Evolutionary conservation across 2,329 filamentous ascomycete genomes (phyloP).

Genomic region (Hypoxylon sp.): DNA sequence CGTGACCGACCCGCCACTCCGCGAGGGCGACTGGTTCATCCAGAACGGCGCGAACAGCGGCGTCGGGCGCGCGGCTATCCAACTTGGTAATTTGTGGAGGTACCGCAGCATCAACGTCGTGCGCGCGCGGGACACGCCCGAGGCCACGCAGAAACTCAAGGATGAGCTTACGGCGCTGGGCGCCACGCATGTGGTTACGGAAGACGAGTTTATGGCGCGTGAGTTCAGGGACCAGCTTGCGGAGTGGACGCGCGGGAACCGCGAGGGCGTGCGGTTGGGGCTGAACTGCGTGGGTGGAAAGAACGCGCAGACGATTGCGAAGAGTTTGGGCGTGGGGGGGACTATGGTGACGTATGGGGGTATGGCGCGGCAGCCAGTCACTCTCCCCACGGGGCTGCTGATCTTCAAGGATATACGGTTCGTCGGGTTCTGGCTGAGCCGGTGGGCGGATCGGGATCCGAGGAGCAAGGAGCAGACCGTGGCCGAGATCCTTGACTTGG

Average conservation of each 20-base stretch:
- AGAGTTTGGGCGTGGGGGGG: conserved; percentile 75
- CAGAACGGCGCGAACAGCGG: conserved; percentile 98
- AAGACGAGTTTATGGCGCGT: conserved; percentile 66
- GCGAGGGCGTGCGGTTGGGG: conserved; percentile 80
- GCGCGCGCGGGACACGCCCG: conserved; percentile 74
- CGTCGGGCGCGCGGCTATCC: conserved; percentile 91
- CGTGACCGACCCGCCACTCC: conserved; percentile 61
- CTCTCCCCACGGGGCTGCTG: conserved; percentile 83
- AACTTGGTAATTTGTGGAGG: conserved; percentile 88
- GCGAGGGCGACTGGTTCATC: conserved; percentile 90
- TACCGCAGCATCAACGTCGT: conserved; percentile 92
- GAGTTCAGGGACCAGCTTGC: conserved; percentile 73
- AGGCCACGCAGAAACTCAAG: conserved; percentile 72
- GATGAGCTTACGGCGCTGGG: conserved; percentile 67
- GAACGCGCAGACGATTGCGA: conserved; percentile 81
- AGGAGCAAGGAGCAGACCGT: conserved; percentile 83
- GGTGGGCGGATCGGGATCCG: conserved; percentile 83
- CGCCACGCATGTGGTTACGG: conserved; percentile 69
- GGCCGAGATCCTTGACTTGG: conserved; percentile 84
- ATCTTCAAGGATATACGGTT: conserved; percentile 96
- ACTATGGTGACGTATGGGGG: conserved; percentile 94
- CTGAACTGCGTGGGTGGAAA: conserved; percentile 96
- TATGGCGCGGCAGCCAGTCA: conserved; percentile 90
- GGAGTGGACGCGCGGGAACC: conserved; percentile 77
- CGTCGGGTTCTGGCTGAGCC: conserved; percentile 94